Percentiles rank a stretch among this genome's conserved stretches.
Evolutionary conservation across 805 yeast species (phyloP).

Genomic region (Brettanomyces bruxellensis): DNA sequence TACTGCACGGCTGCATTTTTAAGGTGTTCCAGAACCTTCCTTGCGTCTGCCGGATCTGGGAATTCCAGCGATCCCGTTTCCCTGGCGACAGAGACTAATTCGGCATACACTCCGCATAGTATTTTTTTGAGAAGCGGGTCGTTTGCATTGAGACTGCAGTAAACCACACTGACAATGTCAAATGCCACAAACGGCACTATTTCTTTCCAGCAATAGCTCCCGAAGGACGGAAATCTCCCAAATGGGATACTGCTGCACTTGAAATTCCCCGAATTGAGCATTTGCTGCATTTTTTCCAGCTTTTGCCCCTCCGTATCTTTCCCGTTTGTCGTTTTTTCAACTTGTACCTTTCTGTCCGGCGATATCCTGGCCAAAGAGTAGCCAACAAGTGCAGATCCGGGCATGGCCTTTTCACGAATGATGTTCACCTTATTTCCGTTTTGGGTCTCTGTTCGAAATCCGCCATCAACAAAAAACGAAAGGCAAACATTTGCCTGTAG

Average conservation of each 20-base stretch:
- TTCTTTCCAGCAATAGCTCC: slow-evolving; percentile 21
- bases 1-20: slow-evolving; percentile 13
- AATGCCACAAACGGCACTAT: slow-evolving; percentile 18
- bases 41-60: slow-evolving; percentile 14
- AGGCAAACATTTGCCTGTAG: slow-evolving; percentile 1
- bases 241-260: slow-evolving; percentile 11
- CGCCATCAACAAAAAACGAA: slow-evolving; percentile 5
- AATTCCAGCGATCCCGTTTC: slow-evolving; percentile 18
- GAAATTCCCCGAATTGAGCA: not conserved
- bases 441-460: slow-evolving; percentile 18
- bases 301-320: not conserved
- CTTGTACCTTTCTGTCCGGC: not conserved
- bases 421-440: slow-evolving; percentile 14
- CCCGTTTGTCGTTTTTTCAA: not conserved
- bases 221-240: slow-evolving; percentile 19
- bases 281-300: not conserved
- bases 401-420: not conserved
- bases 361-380: not conserved
- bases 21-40: slow-evolving; percentile 8
- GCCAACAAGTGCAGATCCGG: not conserved
- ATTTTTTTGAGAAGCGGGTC: slow-evolving; percentile 5
- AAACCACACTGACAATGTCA: slow-evolving; percentile 15
- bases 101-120: slow-evolving; percentile 14
- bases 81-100: slow-evolving; percentile 15
- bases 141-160: slow-evolving; percentile 10